phyloP scores from a whole-genome alignment of 2,329 filamentous ascomycete genomes.

The Madurella fahalii region DNA sequence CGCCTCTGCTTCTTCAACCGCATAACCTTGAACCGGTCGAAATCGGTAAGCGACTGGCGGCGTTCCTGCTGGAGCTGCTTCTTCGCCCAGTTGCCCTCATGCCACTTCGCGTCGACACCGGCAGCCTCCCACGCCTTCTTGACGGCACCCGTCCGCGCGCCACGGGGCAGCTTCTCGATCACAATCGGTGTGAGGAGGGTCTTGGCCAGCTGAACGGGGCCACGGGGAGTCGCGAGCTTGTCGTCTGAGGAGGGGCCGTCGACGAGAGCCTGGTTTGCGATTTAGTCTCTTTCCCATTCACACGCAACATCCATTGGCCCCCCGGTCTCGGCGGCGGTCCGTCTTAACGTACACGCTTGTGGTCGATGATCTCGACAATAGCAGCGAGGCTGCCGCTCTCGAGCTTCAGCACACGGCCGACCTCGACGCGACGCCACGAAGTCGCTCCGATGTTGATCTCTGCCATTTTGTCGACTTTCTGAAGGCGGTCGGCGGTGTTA shows the following conservation, averaged over 20 bases:
- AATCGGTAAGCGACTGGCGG: conserved; percentile 91
- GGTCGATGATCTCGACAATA: conserved; percentile 99
- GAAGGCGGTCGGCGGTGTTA: conserved; percentile 49
- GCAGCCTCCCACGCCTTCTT: conserved; percentile 87
- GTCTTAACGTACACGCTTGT: conserved; percentile 88
- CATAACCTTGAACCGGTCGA: conserved; percentile 99
- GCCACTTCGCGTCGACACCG: conserved; percentile 91
- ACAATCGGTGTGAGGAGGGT: conserved; percentile 86
- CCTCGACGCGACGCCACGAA: conserved; percentile 94
- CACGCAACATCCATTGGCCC: background rate
- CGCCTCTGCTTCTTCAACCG: conserved; percentile 99
- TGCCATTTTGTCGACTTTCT: conserved; percentile 59
- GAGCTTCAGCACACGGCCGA: conserved; percentile 94
- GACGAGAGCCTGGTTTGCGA: conserved; percentile 72
- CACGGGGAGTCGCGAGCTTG: conserved; percentile 77
- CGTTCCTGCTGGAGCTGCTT: conserved; percentile 80
- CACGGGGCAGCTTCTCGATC: conserved; percentile 81
- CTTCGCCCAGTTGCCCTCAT: conserved; percentile 89
- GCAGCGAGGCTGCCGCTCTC: conserved; percentile 82
- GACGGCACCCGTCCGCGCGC: conserved; percentile 74
- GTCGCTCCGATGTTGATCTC: conserved; percentile 77
- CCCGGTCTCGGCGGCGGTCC: conserved; percentile 13
- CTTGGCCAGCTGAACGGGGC: conserved; percentile 76
- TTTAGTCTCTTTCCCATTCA: conserved; percentile 27
- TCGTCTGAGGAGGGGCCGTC: conserved; percentile 86